Base-by-base conservation (phyloP, 345 rosid genomes). In the Camelina laxa region DNA sequence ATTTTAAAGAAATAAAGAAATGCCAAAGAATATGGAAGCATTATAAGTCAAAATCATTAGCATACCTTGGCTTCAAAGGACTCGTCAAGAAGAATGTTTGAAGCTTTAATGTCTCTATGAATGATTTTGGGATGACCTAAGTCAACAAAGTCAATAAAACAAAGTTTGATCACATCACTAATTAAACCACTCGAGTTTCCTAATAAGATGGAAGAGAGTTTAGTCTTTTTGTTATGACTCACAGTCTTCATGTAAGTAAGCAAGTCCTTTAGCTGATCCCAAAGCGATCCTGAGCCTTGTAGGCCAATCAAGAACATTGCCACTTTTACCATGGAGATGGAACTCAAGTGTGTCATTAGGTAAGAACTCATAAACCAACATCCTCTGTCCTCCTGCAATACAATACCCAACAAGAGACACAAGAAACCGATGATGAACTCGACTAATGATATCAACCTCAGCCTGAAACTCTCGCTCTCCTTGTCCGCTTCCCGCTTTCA, bases 191-290 rank as follows among this genome's bases (percentile, higher is more conserved):
- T 65, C 54, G 38, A 35, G 15, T 44, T 20, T 5, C 33, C 39
- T 1, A 22, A 48, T 17, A 60, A 45, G 30, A 54, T 55, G 4
- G 1, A 59, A 38, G 41, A 38, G 41, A 65, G 21, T 27, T 62
- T 2, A 5, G n/a, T 9, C 10, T 45, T 20, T 9, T 13, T 76
- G 6, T 42, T 13, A 45, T 27, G 4, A 67, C 96, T 79, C 80
- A 95, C 99, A 95, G 63, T 90, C 99, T 85, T 95, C 99, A 78
- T 95, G 99, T 44, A 95, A 83, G 78, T 92, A 95, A 50, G 97
- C 97, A 78, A 95, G 92, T 36, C 99, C 99, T 71, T 83, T 92
- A 31, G 99, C 97, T 36, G 97, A 83, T 19, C 99, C 99, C 74
- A 95, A 33, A 48, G 99, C 96, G 75, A 95, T 87, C 77, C 66